Conservation (phyloP, 2,329 filamentous ascomycete genomes). For the Curvularia sp. region DNA sequence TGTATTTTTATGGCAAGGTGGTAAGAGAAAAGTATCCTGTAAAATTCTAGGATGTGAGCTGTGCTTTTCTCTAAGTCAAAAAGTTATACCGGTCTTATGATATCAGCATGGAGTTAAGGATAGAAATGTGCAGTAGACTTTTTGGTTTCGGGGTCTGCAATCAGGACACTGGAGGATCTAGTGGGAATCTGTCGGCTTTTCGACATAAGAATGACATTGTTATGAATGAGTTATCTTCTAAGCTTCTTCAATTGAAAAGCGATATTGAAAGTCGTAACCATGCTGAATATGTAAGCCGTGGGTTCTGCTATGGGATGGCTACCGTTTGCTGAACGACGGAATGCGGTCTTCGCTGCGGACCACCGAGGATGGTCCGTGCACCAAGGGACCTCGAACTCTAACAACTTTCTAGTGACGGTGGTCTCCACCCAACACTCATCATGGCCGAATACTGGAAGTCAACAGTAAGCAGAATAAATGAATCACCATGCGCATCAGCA, state of each 20-base stretch:
- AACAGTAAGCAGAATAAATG: conserved; percentile 60
- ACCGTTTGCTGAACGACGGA: neutral
- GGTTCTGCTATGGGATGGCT: neutral
- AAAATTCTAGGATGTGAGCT: neutral
- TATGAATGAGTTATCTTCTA: neutral
- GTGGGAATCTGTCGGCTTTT: neutral
- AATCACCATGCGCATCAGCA: neutral
- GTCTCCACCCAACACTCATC: conserved; percentile 1
- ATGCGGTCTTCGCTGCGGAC: conserved; percentile 8
- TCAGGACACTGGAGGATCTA: neutral
- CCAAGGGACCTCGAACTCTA: neutral
- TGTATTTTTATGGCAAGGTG: conserved; percentile 44
- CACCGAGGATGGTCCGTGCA: conserved; percentile 13
- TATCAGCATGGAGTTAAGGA: neutral
- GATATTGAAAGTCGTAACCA: neutral
- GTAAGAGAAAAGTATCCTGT: conserved; percentile 22
- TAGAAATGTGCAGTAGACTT: neutral
- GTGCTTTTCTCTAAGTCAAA: neutral
- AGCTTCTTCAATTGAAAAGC: neutral
- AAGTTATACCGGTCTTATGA: neutral
- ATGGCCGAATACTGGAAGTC: conserved; percentile 99
- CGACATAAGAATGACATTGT: neutral
- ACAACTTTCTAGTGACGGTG: conserved; percentile 3
- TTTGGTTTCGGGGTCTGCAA: neutral
- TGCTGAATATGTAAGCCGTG: neutral